Evolutionary conservation across 2,329 filamentous ascomycete species (phyloP).

Genomic region (Clarireedia sp.): DNA sequence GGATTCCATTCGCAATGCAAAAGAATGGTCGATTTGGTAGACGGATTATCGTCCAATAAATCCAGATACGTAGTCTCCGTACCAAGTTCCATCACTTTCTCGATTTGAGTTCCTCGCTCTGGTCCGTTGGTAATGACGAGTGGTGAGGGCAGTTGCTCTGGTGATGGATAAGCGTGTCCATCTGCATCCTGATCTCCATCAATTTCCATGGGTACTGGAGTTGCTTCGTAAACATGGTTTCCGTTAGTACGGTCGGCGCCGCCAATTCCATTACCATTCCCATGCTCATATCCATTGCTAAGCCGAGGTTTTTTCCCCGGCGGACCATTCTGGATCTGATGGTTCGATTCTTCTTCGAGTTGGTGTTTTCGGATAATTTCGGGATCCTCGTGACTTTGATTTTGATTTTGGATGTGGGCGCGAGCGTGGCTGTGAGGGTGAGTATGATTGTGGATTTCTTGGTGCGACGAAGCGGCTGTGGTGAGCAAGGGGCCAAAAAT

Average conservation of each 20-base stretch:
- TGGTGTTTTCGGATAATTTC: slow-evolving; percentile 28
- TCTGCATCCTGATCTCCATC: slow-evolving; percentile 40
- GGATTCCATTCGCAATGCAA: slow-evolving; percentile 65
- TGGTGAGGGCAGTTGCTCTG: slow-evolving; percentile 43
- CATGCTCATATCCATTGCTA: slow-evolving; percentile 55
- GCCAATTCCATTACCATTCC: slow-evolving; percentile 15
- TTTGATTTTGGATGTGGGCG: not conserved
- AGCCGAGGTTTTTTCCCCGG: slow-evolving; percentile 49
- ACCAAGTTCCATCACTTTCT: slow-evolving; percentile 54
- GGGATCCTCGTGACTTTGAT: slow-evolving; percentile 21
- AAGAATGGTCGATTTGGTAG: slow-evolving; percentile 41
- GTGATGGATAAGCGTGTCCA: slow-evolving; percentile 59
- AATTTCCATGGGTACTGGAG: slow-evolving; percentile 38
- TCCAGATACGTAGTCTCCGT: slow-evolving; percentile 54
- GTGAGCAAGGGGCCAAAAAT: slow-evolving; percentile 26
- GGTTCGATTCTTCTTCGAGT: slow-evolving; percentile 26
- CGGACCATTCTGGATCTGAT: slow-evolving; percentile 46
- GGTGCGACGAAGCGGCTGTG: slow-evolving; percentile 14
- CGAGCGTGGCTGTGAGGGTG: not conserved
- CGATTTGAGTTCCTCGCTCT: slow-evolving; percentile 56
- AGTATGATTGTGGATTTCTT: not conserved
- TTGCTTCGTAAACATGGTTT: slow-evolving; percentile 35
- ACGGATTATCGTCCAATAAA: slow-evolving; percentile 35
- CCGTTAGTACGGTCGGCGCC: slow-evolving; percentile 7
- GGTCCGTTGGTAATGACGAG: slow-evolving; percentile 51